Base-by-base conservation (phyloP, 2,329 filamentous ascomycete genomes). In the Byssochlamys sp. region DNA sequence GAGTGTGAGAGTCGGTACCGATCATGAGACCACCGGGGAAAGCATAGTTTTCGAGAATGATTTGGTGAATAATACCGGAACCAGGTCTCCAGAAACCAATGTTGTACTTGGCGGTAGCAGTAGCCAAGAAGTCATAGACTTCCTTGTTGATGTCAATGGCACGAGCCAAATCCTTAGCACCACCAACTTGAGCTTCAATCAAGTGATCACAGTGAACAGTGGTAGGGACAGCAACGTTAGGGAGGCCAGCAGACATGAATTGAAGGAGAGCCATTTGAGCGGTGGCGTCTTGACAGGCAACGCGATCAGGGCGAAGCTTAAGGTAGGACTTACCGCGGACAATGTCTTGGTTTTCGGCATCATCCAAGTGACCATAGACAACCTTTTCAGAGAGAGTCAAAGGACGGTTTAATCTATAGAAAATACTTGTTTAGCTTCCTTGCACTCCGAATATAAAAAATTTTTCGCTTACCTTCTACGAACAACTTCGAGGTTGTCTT, bases 71-170 rank as follows among this genome's bases (percentile, higher is more conserved):
- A 75, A 97, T 99, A 83, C 94, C 94, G 73, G 92, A 96, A 68
- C 94, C 94, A 64, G 94, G 94, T 77, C 85, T 90, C 94, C 94
- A 99, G 87, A 97, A 97, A 81, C 94, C 94, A 76, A 97, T 97
- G 84, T 97, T 92, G 84, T 97, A 99, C 83, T 97, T 99, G 72
- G 91, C 91, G 76, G 91, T 97, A 65, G 92, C 89, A 62, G 87
- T 86, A 61, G 91, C 84, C 73, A 99, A 80, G 84, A 99, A 99
- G 79, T 97, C 88, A 80, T 97, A 99, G 67, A 99, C 94, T 78
- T 97, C 92, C 84, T 95, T 95, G 87, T 97, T 97, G 80, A 96
- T 96, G 67, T 86, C 84, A 71, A 91, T 81, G 69, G 94, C 94
- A 71, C 92, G 86, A 61, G 84, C 88, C 76, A 97, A 81, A 88